Evolutionary conservation across 2,329 filamentous ascomycete species (phyloP).

Genomic region (Microdochium paspali): DNA sequence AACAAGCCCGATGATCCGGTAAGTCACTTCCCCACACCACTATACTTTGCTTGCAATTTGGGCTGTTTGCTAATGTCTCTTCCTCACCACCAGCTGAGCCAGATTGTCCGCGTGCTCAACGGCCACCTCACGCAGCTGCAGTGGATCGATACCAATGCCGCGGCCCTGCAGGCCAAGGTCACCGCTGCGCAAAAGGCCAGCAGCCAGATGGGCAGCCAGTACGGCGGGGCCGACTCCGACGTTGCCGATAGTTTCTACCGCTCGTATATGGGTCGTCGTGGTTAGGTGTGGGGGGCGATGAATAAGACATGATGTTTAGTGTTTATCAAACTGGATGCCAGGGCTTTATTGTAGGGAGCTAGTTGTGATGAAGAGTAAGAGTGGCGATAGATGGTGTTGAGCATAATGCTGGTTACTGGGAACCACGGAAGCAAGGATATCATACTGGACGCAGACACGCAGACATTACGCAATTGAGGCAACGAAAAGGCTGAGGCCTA

Average conservation of each 20-base stretch:
- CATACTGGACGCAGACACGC: no score
- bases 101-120: conserved; percentile 93
- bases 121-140: conserved; percentile 86
- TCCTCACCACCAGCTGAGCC: conserved; percentile 56
- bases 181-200: conserved; percentile 70
- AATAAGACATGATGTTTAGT: neutral
- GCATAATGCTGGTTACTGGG: no score
- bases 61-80: neutral
- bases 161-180: conserved; percentile 75
- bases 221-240: conserved; percentile 54
- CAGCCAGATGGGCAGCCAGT: conserved; percentile 47
- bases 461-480: no score
- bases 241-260: conserved; percentile 85
- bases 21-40: conserved; percentile 29
- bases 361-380: no score
- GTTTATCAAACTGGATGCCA: no score
- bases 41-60: conserved; percentile 6
- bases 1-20: conserved; percentile 82
- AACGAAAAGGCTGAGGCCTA: no score
- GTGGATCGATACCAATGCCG: conserved; percentile 82
- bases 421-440: no score
- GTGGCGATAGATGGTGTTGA: no score
- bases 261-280: conserved; percentile 69
- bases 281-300: conserved; percentile 7
- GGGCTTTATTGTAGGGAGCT: no score